These are phyloP conservation scores for Saccharomycopsis oosterbeekiorum DNA, from an alignment of 805 yeast genomes.

Conservation along the genomic window DNA sequence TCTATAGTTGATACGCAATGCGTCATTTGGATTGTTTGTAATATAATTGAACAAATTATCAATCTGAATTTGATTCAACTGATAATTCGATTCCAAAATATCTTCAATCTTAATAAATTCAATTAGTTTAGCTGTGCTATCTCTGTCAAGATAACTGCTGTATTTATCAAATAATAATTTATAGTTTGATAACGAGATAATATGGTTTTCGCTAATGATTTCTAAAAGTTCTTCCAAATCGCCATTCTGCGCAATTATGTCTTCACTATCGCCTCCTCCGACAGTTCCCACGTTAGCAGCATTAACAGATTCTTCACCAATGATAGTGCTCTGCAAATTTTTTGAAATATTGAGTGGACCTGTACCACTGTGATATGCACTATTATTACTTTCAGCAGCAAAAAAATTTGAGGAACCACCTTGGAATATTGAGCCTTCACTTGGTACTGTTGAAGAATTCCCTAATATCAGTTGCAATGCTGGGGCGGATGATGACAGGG, in stretches of 20 bases:
- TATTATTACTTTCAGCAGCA: no score
- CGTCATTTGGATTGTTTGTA: conserved; percentile 10
- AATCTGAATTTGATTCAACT: conserved; percentile 15
- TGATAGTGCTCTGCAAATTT: neutral
- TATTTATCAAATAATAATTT: conserved; percentile 1
- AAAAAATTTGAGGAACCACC: neutral
- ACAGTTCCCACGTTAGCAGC: neutral
- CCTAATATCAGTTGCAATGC: neutral
- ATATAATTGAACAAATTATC: conserved; percentile 14
- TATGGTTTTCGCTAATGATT: neutral
- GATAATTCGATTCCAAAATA: conserved; percentile 9
- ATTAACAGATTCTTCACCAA: no score
- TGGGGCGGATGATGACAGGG: neutral
- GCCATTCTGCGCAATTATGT: conserved; percentile 10
- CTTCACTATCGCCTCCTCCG: conserved; percentile 5
- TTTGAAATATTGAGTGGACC: neutral
- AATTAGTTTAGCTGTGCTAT: conserved; percentile 6
- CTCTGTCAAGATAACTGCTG: neutral
- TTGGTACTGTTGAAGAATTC: neutral
- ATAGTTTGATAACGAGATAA: conserved; percentile 5
- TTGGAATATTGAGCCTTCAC: no score
- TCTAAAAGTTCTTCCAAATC: conserved; percentile 4
- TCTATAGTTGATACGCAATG: conserved; percentile 6
- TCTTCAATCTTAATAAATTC: conserved; percentile 8
- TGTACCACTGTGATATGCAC: no score